A percentile compares a stretch with the other conserved stretches of the same genome.
These are phyloP conservation scores for Colletotrichum cuscutae DNA, from an alignment of 2,329 filamentous ascomycete species.

Conservation along the genomic window DNA sequence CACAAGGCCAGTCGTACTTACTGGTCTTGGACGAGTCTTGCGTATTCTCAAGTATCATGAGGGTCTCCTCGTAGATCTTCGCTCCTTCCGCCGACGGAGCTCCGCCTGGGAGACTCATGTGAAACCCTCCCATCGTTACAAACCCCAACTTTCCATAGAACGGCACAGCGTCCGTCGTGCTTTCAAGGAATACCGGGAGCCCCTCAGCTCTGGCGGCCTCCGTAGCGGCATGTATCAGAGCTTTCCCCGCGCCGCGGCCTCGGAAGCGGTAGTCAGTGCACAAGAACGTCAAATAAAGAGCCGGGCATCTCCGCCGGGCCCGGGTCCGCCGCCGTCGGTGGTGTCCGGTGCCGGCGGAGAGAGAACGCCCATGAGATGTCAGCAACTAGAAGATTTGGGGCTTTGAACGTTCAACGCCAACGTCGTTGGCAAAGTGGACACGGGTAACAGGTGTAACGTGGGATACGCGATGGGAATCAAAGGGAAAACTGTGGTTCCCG, in stretches of 20 bases:
- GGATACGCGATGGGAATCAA: neutral
- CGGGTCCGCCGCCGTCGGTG: neutral
- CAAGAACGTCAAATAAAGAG: conserved; percentile 48
- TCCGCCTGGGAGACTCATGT: conserved; percentile 46
- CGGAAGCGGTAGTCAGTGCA: conserved; percentile 49
- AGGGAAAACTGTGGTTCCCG: neutral
- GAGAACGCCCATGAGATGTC: neutral
- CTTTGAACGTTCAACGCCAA: neutral
- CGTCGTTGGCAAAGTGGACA: neutral
- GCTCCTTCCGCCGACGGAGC: neutral
- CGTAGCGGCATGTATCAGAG: conserved; percentile 46
- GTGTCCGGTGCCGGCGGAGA: neutral
- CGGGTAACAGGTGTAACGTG: neutral
- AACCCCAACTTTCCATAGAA: conserved; percentile 53
- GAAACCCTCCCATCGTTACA: conserved; percentile 42
- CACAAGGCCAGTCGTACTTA: neutral
- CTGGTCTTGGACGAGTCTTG: neutral
- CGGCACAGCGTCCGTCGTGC: conserved; percentile 48
- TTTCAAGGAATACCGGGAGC: conserved; percentile 50
- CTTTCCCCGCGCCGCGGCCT: conserved; percentile 48
- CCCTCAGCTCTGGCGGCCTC: conserved; percentile 44
- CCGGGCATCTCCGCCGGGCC: conserved; percentile 1
- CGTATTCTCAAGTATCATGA: conserved; percentile 5
- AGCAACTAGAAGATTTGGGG: neutral
- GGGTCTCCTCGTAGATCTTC: neutral